Evolutionary conservation across 805 yeast genomes (phyloP).

Genomic region (Myxozyma kluyveri): DNA sequence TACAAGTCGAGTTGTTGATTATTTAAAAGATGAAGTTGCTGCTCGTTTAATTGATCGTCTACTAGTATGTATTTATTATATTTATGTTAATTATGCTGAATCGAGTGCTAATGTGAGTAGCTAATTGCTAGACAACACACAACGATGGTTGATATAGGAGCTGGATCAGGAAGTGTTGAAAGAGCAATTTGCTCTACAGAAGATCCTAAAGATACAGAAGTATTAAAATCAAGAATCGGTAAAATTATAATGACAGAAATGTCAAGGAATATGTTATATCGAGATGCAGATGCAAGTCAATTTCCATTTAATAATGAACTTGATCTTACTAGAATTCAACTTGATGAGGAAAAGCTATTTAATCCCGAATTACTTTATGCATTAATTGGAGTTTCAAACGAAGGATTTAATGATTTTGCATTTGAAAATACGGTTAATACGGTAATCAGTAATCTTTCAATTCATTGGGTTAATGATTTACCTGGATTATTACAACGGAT

Average conservation of each 20-base stretch:
- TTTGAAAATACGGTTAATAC: slow-evolving; percentile 54
- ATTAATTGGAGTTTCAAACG: slow-evolving; percentile 32
- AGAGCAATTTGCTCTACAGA: slow-evolving; percentile 41
- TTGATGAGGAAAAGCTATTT: slow-evolving; percentile 61
- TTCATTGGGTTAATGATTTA: slow-evolving; percentile 87
- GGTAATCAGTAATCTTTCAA: slow-evolving; percentile 64
- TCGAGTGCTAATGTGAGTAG: slow-evolving; percentile 2
- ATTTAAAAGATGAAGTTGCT: slow-evolving; percentile 72
- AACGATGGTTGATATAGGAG: slow-evolving; percentile 67
- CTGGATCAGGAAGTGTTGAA: slow-evolving; percentile 65
- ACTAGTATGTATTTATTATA: slow-evolving; percentile 40
- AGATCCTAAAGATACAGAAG: slow-evolving; percentile 47
- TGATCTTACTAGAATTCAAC: slow-evolving; percentile 50
- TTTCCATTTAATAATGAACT: slow-evolving; percentile 46
- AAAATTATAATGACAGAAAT: slow-evolving; percentile 67
- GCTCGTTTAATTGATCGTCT: slow-evolving; percentile 68
- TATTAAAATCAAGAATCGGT: slow-evolving; percentile 52
- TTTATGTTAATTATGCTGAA: background rate
- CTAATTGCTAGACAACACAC: slow-evolving; percentile 65
- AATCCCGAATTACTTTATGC: slow-evolving; percentile 36
- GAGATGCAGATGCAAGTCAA: slow-evolving; percentile 46
- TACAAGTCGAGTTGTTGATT: slow-evolving; percentile 58
- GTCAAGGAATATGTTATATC: slow-evolving; percentile 49
- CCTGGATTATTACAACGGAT: slow-evolving; percentile 60
- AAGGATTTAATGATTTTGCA: slow-evolving; percentile 11